Conservation (phyloP, 345 rosid species). For the Laguncularia racemosa region DNA sequence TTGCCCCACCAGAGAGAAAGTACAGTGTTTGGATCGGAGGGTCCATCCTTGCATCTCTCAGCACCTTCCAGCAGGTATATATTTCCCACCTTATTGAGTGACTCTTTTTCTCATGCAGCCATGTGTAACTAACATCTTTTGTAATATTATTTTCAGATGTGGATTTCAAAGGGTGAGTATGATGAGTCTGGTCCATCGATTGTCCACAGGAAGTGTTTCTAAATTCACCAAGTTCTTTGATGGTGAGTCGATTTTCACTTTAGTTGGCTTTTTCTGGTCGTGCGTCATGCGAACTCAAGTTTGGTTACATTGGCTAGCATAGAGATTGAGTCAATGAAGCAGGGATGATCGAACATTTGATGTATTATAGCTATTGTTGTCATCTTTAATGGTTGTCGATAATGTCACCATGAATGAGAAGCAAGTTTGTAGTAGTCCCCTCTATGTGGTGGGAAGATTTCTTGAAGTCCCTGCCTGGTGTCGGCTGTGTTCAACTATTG, state of each 20-base stretch:
- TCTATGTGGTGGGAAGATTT: slow-evolving; percentile 3
- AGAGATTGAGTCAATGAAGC: slow-evolving; percentile 3
- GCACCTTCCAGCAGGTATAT: slow-evolving; percentile 62
- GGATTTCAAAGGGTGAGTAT: slow-evolving; percentile 61
- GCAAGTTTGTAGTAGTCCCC: slow-evolving; percentile 4
- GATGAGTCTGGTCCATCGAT: slow-evolving; percentile 63
- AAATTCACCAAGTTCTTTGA: slow-evolving; percentile 18
- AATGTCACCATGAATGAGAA: not conserved
- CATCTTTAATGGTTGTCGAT: not conserved
- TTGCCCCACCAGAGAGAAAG: slow-evolving; percentile 57
- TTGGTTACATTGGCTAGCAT: not conserved
- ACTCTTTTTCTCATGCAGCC: not conserved
- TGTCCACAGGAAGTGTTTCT: slow-evolving; percentile 70
- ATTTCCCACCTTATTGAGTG: not conserved
- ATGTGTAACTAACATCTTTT: slow-evolving; percentile 1
- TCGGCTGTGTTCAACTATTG: slow-evolving; percentile 2
- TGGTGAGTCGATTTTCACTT: slow-evolving; percentile 38
- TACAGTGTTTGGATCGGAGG: slow-evolving; percentile 77
- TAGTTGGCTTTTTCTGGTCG: slow-evolving; percentile 40
- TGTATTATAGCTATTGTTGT: slow-evolving; percentile 1
- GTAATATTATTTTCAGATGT: slow-evolving; percentile 31
- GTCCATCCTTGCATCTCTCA: slow-evolving; percentile 65
- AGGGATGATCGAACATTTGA: not conserved
- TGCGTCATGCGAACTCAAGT: slow-evolving; percentile 23
- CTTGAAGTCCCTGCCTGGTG: slow-evolving; percentile 7